phyloP scores from a whole-genome alignment of 2,329 filamentous ascomycete species.

The Calonectria hawksworthii region DNA sequence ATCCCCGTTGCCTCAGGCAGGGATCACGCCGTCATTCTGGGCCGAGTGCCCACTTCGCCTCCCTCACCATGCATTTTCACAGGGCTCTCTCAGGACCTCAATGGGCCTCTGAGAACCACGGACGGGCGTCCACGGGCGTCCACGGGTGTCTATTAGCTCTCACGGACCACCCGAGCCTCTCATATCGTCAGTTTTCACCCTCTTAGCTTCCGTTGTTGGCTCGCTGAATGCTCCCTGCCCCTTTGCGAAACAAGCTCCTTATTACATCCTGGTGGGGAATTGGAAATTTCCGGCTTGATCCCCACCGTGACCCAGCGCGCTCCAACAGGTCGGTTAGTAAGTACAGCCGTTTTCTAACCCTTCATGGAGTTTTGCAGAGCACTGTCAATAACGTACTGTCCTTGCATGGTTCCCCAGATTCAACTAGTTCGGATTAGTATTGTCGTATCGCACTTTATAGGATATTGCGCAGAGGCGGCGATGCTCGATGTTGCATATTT shows the following conservation, averaged over 20 bases:
- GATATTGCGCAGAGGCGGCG: neutral
- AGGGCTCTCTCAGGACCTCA: slow-evolving; percentile 27
- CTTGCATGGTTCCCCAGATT: neutral
- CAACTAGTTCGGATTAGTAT: neutral
- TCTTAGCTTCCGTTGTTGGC: slow-evolving; percentile 9
- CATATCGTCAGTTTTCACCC: slow-evolving; percentile 9
- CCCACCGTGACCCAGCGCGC: neutral
- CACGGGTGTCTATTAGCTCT: slow-evolving; percentile 9
- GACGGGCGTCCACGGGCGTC: slow-evolving; percentile 11
- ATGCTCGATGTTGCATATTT: neutral
- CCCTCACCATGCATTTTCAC: slow-evolving; percentile 28
- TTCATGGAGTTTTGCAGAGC: neutral
- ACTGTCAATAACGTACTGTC: neutral
- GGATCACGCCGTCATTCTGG: slow-evolving; percentile 33
- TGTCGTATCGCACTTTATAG: neutral
- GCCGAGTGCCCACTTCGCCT: slow-evolving; percentile 32
- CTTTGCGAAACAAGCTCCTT: slow-evolving; percentile 21
- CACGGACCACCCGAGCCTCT: slow-evolving; percentile 21
- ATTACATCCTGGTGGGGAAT: slow-evolving; percentile 16
- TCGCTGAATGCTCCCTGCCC: neutral
- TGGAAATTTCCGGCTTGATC: slow-evolving; percentile 3
- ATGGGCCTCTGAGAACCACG: neutral
- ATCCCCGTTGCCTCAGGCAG: slow-evolving; percentile 50
- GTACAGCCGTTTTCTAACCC: neutral
- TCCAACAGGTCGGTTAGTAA: neutral